Conservation (phyloP, 2,329 filamentous ascomycete species). For the Diaporthe nobilis region DNA sequence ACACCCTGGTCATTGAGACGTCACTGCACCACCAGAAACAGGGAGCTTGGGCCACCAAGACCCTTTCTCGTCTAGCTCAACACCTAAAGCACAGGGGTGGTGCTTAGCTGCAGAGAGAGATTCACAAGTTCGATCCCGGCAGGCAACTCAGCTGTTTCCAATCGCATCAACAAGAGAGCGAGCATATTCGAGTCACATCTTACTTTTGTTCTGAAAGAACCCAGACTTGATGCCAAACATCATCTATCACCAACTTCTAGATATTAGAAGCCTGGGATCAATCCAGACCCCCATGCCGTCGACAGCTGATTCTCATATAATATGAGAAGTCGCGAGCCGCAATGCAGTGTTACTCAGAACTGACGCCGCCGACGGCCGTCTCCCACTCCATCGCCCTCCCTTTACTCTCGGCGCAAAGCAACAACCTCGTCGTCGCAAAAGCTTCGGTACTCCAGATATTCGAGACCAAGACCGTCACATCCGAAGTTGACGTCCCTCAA, state of each 20-base stretch:
- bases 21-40: constrained; percentile 34
- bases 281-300: constrained; percentile 25
- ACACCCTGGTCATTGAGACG: constrained; percentile 22
- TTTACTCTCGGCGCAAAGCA: constrained; percentile 81
- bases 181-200: constrained; percentile 15
- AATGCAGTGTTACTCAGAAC: constrained; percentile 99
- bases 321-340: constrained; percentile 47
- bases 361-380: constrained; percentile 94
- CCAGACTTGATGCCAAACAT: constrained; percentile 5
- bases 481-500: constrained; percentile 69
- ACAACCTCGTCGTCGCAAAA: constrained; percentile 92
- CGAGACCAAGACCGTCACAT: constrained; percentile 75
- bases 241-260: constrained; percentile 10
- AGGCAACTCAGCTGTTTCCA: constrained; percentile 24
- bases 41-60: constrained; percentile 42
- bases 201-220: neutral
- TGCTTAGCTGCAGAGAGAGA: constrained; percentile 25
- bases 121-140: constrained; percentile 4
- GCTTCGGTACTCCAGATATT: constrained; percentile 95
- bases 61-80: neutral
- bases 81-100: neutral
- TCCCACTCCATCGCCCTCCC: constrained; percentile 87
- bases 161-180: constrained; percentile 8
- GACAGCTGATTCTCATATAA: constrained; percentile 42
- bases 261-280: neutral